phyloP scores from a whole-genome alignment of 805 yeast genomes.

The Yarrowia deformans region DNA sequence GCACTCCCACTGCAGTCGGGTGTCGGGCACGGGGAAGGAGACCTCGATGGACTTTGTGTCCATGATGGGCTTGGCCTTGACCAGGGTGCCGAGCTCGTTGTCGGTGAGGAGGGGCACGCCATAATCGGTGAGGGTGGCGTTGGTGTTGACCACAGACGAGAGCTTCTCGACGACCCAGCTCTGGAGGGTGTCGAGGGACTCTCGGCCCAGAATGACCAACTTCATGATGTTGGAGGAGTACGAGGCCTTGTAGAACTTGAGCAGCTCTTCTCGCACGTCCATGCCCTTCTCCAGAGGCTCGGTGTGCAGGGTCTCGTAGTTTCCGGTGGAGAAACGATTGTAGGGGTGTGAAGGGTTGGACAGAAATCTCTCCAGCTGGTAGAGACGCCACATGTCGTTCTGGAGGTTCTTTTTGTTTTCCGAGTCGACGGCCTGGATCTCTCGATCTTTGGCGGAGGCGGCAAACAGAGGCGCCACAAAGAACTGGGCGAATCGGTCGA shows the following conservation, averaged over 20 bases:
- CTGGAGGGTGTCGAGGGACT: conserved; percentile 73
- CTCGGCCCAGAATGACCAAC: conserved; percentile 83
- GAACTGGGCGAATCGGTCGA: conserved; percentile 92
- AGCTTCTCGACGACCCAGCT: conserved; percentile 74
- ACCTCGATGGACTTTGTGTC: conserved; percentile 73
- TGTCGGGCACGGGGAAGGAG: conserved; percentile 78
- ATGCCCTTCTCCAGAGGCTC: conserved; percentile 66
- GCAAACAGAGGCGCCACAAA: conserved; percentile 84
- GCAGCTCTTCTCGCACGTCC: conserved; percentile 80
- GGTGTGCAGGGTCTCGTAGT: conserved; percentile 72
- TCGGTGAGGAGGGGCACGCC: conserved; percentile 57
- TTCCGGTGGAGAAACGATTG: conserved; percentile 90
- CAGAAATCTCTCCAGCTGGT: conserved; percentile 79
- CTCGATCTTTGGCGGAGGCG: conserved; percentile 82
- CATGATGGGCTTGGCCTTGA: conserved; percentile 82
- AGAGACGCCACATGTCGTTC: conserved; percentile 85
- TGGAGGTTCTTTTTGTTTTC: conserved; percentile 95
- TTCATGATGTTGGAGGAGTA: conserved; percentile 92
- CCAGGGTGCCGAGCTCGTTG: conserved; percentile 60
- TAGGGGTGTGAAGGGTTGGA: conserved; percentile 82
- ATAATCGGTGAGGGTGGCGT: conserved; percentile 54
- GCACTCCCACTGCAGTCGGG: conserved; percentile 67
- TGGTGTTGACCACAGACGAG: conserved; percentile 63
- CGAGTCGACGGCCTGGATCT: conserved; percentile 92
- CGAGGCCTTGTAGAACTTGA: conserved; percentile 72